phyloP scores from a whole-genome alignment of 2,329 filamentous ascomycete species.

The Teratosphaeriaceae sp. region DNA sequence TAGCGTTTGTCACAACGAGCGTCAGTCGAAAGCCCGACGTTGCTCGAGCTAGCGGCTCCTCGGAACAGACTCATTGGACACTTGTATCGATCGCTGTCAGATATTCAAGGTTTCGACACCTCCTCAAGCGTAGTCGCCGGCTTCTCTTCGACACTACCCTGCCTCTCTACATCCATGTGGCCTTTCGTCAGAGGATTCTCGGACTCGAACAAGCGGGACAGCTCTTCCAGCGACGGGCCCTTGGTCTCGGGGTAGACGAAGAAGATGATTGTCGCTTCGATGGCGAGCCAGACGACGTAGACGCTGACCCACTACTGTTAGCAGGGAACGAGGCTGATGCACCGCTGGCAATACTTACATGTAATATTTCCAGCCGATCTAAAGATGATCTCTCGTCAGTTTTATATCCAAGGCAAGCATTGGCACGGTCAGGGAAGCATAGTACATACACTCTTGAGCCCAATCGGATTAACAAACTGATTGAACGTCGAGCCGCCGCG shows the following conservation, averaged over 20 bases:
- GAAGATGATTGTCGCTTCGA: conserved; percentile 37
- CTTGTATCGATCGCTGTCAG: too few species aligned
- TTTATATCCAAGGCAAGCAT: neutral
- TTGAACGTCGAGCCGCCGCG: conserved; percentile 3
- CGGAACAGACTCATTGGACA: too few species aligned
- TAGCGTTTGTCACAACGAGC: too few species aligned
- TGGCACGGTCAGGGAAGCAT: conserved; percentile 7
- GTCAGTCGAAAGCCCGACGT: too few species aligned
- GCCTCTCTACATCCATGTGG: conserved; percentile 2
- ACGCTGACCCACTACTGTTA: too few species aligned
- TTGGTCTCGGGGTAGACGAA: conserved; percentile 61
- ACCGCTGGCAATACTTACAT: too few species aligned
- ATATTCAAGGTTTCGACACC: neutral
- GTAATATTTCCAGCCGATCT: too few species aligned
- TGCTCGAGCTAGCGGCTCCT: too few species aligned
- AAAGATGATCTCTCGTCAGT: too few species aligned
- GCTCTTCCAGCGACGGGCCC: conserved; percentile 67
- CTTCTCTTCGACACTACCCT: neutral
- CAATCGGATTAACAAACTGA: conserved; percentile 16
- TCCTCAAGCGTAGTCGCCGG: conserved; percentile 1
- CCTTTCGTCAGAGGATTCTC: conserved; percentile 4
- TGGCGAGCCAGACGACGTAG: conserved; percentile 5
- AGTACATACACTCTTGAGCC: conserved; percentile 9
- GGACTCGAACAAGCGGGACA: conserved; percentile 59
- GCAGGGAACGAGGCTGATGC: too few species aligned